A percentile compares a stretch with the other conserved stretches of the same genome.
Conservation (phyloP, 306 rosid genomes). For the Herpetospermum pedunculosum region DNA sequence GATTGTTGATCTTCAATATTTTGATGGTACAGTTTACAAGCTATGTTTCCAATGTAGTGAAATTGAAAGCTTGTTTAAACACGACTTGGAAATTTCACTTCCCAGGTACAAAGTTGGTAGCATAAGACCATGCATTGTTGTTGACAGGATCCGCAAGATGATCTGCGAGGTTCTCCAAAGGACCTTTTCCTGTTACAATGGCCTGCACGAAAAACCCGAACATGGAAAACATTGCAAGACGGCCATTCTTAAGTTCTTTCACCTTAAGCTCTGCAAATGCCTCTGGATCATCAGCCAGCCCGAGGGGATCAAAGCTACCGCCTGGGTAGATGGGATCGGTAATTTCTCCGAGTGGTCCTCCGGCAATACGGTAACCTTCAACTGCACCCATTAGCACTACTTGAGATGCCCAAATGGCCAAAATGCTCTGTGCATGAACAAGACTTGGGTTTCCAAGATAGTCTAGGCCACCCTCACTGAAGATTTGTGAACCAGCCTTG, state of each 20-base stretch:
- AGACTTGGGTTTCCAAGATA: constrained; percentile 32
- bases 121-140: constrained; percentile 23
- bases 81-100: constrained; percentile 12
- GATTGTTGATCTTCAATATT: constrained; percentile 1
- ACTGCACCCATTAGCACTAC: constrained; percentile 24
- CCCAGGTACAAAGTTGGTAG: constrained; percentile 26
- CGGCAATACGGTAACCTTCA: constrained; percentile 25
- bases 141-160: constrained; percentile 31
- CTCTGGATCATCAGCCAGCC: constrained; percentile 28
- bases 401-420: constrained; percentile 28
- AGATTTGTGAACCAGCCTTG: constrained; percentile 30
- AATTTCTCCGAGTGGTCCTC: constrained; percentile 28
- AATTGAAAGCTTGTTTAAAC: constrained; percentile 4
- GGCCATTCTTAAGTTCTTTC: constrained; percentile 26
- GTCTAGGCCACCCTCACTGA: constrained; percentile 25
- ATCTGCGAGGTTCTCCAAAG: constrained; percentile 28
- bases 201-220: constrained; percentile 28
- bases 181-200: constrained; percentile 28
- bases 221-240: constrained; percentile 30
- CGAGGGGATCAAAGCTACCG: constrained; percentile 28
- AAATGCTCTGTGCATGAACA: constrained; percentile 25
- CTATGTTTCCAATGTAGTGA: not conserved
- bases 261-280: constrained; percentile 32
- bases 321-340: constrained; percentile 27
- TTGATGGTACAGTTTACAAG: not conserved